Base-by-base conservation (phyloP, 768 basidiomycete genomes). In the Trametes maxima region DNA sequence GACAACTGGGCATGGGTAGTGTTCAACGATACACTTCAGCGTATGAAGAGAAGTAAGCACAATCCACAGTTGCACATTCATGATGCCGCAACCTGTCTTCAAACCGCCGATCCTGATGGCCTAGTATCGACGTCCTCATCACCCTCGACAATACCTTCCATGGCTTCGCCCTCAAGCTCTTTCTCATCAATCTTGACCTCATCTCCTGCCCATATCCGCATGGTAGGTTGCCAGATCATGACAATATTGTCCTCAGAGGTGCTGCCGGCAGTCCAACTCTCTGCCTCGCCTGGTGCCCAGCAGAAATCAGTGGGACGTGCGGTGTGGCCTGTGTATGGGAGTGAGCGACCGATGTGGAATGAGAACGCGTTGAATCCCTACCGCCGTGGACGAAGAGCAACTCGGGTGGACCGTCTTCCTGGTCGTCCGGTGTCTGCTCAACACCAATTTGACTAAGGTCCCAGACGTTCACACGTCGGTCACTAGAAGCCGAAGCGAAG, bases 381-480 rank as follows among this genome's bases (percentile, higher is more conserved):
- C 90, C 97, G 67, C 97, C 97, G 67, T 99, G 97, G 48, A 98
- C 84, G 74, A 99, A 99, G 65, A 98, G 75, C 59, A 98, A 76
- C 74, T 99, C 97, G 0, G 97, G 97, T 16, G 97, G 95, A 1
- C 97, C 97, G 69, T 99, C 97, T 73, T 99, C 97, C 60, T 94
- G 92, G 70, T 99, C 97, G 66, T 99, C 97, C 3, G 96, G 97
- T 1, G 94, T 92, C 74, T 99, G 97, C 73, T 99, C 97, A 42
- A 89, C 84, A 0, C 97, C 97, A 63, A 98, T 96, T 62, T 89
- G 84, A 22, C 86, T 82, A 59, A 98, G 74, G 76, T 99, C 95
- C 97, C 97, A 99, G 49, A 98, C 79, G 68, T 97, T 95, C 64
- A 99, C 84, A 11, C 97, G 82, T 44, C 97, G 84, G 72, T 99